phyloP scores from a whole-genome alignment of 768 basidiomycete genomes.

The Psilocybe cubensis region DNA sequence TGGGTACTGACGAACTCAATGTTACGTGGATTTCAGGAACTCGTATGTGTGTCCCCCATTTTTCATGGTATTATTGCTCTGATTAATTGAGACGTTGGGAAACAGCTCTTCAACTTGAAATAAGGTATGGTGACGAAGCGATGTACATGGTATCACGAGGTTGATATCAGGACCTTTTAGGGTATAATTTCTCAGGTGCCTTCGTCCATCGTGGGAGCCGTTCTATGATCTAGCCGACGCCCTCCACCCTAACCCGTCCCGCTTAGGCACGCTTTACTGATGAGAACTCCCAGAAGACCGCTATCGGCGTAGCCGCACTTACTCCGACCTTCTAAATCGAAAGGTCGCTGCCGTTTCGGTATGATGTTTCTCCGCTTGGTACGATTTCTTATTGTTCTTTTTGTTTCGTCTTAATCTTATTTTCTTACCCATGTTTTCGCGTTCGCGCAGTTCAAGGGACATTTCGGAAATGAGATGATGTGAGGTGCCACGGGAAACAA shows the following conservation, averaged over 20 bases:
- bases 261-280: neutral
- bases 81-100: neutral
- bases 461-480: constrained; percentile 3
- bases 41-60: neutral
- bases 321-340: constrained; percentile 22
- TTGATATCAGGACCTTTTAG: constrained; percentile 10
- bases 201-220: neutral
- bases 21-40: neutral
- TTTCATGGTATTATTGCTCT: neutral
- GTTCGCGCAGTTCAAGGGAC: constrained; percentile 6
- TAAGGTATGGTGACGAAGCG: neutral
- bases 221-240: neutral
- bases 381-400: constrained; percentile 14
- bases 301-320: constrained; percentile 18
- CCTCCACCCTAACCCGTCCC: neutral
- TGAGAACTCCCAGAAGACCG: constrained; percentile 9
- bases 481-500: constrained; percentile 25
- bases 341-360: constrained; percentile 20
- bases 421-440: constrained; percentile 19
- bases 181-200: constrained; percentile 9
- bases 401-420: constrained; percentile 28
- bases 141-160: neutral
- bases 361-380: constrained; percentile 22
- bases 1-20: neutral
- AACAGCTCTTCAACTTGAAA: neutral